Conservation (phyloP, 257 asterid species). For the Nyctanthes arbortristis region DNA sequence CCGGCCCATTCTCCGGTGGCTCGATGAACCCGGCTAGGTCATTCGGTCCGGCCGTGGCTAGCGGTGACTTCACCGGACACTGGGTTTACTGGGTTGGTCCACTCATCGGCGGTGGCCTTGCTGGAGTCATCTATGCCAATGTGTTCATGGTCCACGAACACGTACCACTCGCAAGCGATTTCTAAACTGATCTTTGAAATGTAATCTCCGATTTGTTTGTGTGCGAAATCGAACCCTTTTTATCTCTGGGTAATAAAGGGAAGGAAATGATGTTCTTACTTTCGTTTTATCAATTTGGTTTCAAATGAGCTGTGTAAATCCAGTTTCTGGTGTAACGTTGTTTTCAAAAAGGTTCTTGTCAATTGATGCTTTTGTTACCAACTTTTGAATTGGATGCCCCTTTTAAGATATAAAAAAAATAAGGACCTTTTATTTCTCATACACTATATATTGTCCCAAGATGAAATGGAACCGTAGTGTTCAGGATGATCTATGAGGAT, state of each 20-base stretch:
- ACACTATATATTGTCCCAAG: no score
- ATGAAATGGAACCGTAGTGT: no score
- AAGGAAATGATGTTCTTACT: slow-evolving; percentile 20
- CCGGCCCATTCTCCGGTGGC: slow-evolving; percentile 94
- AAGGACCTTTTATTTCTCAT: no score
- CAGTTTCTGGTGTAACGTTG: slow-evolving; percentile 33
- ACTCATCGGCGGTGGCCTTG: slow-evolving; percentile 81
- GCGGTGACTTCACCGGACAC: slow-evolving; percentile 54
- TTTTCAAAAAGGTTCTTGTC: slow-evolving; percentile 21
- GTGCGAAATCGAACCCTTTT: slow-evolving; percentile 19
- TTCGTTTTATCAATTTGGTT: slow-evolving; percentile 32
- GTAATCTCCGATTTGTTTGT: slow-evolving; percentile 25
- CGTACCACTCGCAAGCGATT: slow-evolving; percentile 49
- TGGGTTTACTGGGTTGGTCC: slow-evolving; percentile 98
- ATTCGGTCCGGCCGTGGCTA: slow-evolving; percentile 74
- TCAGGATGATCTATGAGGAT: no score
- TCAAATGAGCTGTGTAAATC: slow-evolving; percentile 41
- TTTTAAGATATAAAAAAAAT: no score
- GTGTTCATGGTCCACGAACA: slow-evolving; percentile 59
- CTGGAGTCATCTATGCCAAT: slow-evolving; percentile 60
- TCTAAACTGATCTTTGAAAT: slow-evolving; percentile 26
- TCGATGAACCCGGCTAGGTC: slow-evolving; percentile 98
- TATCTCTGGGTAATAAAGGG: slow-evolving; percentile 33
- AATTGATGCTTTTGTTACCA: slow-evolving; percentile 12
- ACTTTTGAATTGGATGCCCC: no score